Base-by-base conservation (phyloP, 805 yeast genomes). In the Wickerhamomyces ciferrii region DNA sequence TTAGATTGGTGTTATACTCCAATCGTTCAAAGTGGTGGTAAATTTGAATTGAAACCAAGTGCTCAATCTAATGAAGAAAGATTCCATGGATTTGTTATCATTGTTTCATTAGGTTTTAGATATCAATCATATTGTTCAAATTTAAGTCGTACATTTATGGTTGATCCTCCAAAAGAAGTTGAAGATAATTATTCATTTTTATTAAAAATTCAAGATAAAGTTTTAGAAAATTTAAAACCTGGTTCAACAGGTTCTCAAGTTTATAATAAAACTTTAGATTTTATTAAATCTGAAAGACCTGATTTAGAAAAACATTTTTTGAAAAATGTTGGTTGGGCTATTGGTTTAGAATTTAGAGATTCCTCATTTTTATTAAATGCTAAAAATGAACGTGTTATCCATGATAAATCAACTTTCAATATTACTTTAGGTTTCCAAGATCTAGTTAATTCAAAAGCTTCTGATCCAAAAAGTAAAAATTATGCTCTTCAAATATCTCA, bases 1-100 rank as follows among this genome's bases (percentile, higher is more conserved):
- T 68, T 92, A 19, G 98, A 92, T 63, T 92, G 97, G 97, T 87
- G 96, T 53, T 89, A 87, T 65, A 81, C 90, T 46, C 97, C 98
- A 25, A 87, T 90, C 44, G 76, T 90, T 44, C 96, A 89, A 68
- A 84, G 95, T 55, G 96, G 96, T 45, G 89, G 88, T 32, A 80
- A 81, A 46, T 91, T 82, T 60, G 96, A 90, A 64, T 71, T 91
- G 59, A 83, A 77, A 57, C 91, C 95, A 39, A 82, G 92, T 47
- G 96, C 96, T 1, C 79, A 82, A 47, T 84, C 96, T 1, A 78
- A 79, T 44, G 76, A 79, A 49, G 78, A 79, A 40, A 78, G 76
- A 53, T 70, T 85, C 43, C 75, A 77, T 42, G 84, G 87, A 9
- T 92, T 96, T 21, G 89, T 87, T 32, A 90, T 92, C 43, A 67